Evolutionary conservation across 2,329 filamentous ascomycete species (phyloP).

Genomic region (Cladosporium austrohemisphaericum): DNA sequence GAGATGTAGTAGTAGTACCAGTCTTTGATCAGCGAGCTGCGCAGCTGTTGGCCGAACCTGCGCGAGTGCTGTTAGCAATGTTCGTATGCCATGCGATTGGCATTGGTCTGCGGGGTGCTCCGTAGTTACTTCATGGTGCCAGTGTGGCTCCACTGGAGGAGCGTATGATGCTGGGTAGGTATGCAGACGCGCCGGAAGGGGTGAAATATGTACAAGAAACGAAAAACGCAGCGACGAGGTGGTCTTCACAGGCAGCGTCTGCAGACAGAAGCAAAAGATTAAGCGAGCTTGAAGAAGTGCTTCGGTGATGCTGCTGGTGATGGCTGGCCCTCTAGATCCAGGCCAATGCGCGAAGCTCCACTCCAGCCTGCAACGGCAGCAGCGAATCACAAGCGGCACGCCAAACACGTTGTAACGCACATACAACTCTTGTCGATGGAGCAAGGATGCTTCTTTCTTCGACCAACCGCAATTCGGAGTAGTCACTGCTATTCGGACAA

Average conservation of each 20-base stretch:
- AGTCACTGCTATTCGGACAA: not conserved
- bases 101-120: constrained; percentile 11
- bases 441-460: not conserved
- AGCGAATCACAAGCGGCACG: not conserved
- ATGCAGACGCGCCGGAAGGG: not conserved
- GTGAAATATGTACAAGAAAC: not conserved
- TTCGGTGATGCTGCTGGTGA: not conserved
- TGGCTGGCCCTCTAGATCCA: constrained; percentile 9
- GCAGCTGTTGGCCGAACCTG: constrained; percentile 93
- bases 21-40: constrained; percentile 91
- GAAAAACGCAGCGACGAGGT: not conserved
- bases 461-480: not conserved
- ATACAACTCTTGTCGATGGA: not conserved
- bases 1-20: constrained; percentile 98
- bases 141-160: constrained; percentile 7
- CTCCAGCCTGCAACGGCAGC: not conserved
- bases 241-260: constrained; percentile 1
- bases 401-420: not conserved
- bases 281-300: constrained; percentile 14
- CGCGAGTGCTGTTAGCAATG: constrained; percentile 4
- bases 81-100: constrained; percentile 3
- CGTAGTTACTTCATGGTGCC: constrained; percentile 15
- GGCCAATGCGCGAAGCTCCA: constrained; percentile 2
- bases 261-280: not conserved
- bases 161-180: not conserved